These are phyloP conservation scores for Nakazawaea laoshanensis DNA, from an alignment of 805 yeast genomes.

Conservation along the genomic window DNA sequence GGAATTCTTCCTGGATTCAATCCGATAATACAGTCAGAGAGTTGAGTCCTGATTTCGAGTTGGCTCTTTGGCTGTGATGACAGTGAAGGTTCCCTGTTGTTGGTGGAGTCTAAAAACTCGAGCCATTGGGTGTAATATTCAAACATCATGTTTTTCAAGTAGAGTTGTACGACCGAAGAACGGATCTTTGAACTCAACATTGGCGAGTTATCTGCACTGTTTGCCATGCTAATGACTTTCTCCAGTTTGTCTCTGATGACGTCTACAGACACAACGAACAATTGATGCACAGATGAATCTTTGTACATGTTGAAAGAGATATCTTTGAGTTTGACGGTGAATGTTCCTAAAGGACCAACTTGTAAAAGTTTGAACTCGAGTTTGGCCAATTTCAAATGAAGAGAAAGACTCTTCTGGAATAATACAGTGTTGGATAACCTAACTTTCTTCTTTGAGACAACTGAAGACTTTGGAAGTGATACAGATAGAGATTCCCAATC, in stretches of 20 bases:
- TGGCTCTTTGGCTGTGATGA: conserved; percentile 7
- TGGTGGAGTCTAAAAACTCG: conserved; percentile 25
- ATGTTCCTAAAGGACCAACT: conserved; percentile 25
- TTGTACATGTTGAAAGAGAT: conserved; percentile 13
- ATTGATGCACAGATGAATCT: conserved; percentile 12
- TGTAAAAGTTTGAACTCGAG: conserved; percentile 12
- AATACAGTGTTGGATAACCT: conserved; percentile 19
- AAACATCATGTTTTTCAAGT: conserved; percentile 36
- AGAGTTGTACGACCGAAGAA: conserved; percentile 34
- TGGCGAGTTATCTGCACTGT: conserved; percentile 23
- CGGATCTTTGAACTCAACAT: conserved; percentile 22
- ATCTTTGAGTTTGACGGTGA: conserved; percentile 14
- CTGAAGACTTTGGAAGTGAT: too few species aligned
- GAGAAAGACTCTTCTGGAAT: conserved; percentile 13
- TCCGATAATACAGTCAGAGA: conserved; percentile 51
- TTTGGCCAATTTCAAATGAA: conserved; percentile 12
- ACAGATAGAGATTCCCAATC: too few species aligned
- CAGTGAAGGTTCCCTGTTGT: background rate
- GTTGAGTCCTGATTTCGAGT: conserved; percentile 23
- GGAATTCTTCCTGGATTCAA: conserved; percentile 53
- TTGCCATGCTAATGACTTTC: conserved; percentile 17
- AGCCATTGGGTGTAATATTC: conserved; percentile 61
- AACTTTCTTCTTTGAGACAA: conserved; percentile 13
- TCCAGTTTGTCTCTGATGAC: conserved; percentile 8
- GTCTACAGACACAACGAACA: conserved; percentile 11